Conservation (phyloP, 805 yeast genomes). For the Candida ponderosae region DNA sequence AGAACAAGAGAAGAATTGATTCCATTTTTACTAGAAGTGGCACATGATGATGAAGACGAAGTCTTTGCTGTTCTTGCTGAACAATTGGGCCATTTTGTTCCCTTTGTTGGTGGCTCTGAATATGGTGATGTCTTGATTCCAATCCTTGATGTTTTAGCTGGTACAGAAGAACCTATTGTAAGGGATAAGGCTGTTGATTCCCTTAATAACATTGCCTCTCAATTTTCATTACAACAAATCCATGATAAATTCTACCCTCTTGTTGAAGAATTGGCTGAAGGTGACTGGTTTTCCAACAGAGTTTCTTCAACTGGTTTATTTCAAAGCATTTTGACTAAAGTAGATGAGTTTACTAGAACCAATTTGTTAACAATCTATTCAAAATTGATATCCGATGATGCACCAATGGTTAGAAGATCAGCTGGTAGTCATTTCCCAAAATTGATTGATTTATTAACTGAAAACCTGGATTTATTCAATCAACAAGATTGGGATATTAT, state of each 20-base stretch:
- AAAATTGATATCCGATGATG: slow-evolving; percentile 77
- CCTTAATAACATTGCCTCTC: slow-evolving; percentile 59
- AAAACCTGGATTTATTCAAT: slow-evolving; percentile 34
- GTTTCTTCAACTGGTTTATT: slow-evolving; percentile 89
- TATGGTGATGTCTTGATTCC: slow-evolving; percentile 53
- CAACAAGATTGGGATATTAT: slow-evolving; percentile 71
- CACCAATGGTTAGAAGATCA: slow-evolving; percentile 96
- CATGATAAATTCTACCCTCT: slow-evolving; percentile 64
- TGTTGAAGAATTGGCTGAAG: slow-evolving; percentile 69
- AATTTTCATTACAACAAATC: slow-evolving; percentile 56
- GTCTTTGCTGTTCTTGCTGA: slow-evolving; percentile 90
- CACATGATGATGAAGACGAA: slow-evolving; percentile 97
- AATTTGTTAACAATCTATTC: slow-evolving; percentile 60
- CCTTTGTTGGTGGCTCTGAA: slow-evolving; percentile 78
- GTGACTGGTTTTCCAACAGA: slow-evolving; percentile 91
- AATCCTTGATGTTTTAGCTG: slow-evolving; percentile 69
- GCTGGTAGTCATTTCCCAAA: slow-evolving; percentile 82
- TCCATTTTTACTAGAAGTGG: slow-evolving; percentile 79
- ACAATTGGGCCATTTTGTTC: slow-evolving; percentile 81
- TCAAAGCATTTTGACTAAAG: slow-evolving; percentile 57
- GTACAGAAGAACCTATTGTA: slow-evolving; percentile 93
- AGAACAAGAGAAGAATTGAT: slow-evolving; percentile 83
- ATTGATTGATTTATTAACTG: slow-evolving; percentile 53
- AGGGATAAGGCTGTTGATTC: slow-evolving; percentile 92
- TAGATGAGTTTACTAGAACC: slow-evolving; percentile 45